Percentiles rank a stretch among this genome's conserved stretches.
Conservation (phyloP, 352 stramenopile genomes). For the Phytopythium kandeliae region DNA sequence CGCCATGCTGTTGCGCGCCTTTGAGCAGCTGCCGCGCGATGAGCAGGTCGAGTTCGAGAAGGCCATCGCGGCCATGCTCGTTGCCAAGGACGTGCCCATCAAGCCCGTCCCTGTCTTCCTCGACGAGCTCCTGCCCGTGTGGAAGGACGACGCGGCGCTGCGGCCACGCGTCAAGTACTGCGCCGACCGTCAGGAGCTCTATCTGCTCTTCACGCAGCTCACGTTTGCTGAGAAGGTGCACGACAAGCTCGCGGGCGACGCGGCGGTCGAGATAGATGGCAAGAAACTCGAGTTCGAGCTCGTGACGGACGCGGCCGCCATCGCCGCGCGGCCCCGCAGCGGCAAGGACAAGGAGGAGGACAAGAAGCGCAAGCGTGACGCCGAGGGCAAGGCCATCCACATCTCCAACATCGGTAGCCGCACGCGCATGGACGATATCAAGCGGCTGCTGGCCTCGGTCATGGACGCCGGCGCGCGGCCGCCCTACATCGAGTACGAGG, state of each 20-base stretch:
- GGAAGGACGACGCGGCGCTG: slow-evolving; percentile 59
- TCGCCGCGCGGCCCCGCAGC: slow-evolving; percentile 60
- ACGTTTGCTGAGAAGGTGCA: slow-evolving; percentile 58
- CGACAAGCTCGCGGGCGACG: slow-evolving; percentile 29
- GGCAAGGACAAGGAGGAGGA: slow-evolving; percentile 30
- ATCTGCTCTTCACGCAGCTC: slow-evolving; percentile 74
- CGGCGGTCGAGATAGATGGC: slow-evolving; percentile 50
- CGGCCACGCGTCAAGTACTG: slow-evolving; percentile 69
- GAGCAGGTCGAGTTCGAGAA: slow-evolving; percentile 84
- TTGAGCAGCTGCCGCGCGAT: slow-evolving; percentile 57
- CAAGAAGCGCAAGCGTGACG: slow-evolving; percentile 63
- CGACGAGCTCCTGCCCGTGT: slow-evolving; percentile 64
- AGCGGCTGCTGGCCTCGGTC: slow-evolving; percentile 64
- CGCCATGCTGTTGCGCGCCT: slow-evolving; percentile 46
- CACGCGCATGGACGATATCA: slow-evolving; percentile 77
- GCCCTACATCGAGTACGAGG: slow-evolving; percentile 81
- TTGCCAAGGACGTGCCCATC: slow-evolving; percentile 73
- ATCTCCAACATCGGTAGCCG: slow-evolving; percentile 75
- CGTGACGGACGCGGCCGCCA: slow-evolving; percentile 64
- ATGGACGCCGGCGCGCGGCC: slow-evolving; percentile 39
- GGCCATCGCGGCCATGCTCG: slow-evolving; percentile 70
- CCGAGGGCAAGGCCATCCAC: slow-evolving; percentile 68
- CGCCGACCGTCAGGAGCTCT: slow-evolving; percentile 58
- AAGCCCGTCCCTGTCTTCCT: slow-evolving; percentile 70
- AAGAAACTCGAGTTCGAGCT: slow-evolving; percentile 68